Percentiles rank a stretch among this genome's conserved stretches.
Evolutionary conservation across 495 filamentous ascomycete species (phyloP).

Genomic region (Podospora australis): DNA sequence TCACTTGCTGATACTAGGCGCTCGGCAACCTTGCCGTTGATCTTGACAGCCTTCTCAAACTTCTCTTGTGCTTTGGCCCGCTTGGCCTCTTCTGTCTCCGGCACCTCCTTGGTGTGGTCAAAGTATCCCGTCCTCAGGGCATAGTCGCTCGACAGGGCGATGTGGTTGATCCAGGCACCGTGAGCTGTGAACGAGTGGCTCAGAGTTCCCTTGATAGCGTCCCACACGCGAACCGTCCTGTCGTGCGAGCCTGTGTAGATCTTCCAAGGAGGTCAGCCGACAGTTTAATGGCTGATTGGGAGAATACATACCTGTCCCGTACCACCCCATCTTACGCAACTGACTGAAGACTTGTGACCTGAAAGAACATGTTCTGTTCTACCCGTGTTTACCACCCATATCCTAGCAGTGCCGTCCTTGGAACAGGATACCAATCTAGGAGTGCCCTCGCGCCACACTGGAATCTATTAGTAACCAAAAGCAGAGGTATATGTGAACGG

Average conservation of each 20-base stretch:
- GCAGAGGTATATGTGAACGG: neutral
- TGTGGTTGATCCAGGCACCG: conserved; percentile 93
- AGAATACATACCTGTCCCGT: conserved; percentile 45
- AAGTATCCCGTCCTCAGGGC: conserved; percentile 83
- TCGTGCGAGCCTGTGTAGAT: conserved; percentile 69
- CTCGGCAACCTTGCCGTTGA: conserved; percentile 73
- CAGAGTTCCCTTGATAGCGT: conserved; percentile 68
- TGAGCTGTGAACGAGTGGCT: conserved; percentile 74
- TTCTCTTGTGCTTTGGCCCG: conserved; percentile 68
- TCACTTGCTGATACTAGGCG: conserved; percentile 69
- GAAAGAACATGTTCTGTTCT: conserved; percentile 74
- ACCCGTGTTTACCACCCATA: conserved; percentile 79
- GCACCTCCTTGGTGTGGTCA: conserved; percentile 67
- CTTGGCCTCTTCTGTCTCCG: conserved; percentile 62
- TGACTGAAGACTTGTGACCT: conserved; percentile 82
- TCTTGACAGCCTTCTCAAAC: conserved; percentile 82
- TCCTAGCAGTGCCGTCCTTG: conserved; percentile 81
- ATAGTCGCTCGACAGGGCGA: conserved; percentile 89
- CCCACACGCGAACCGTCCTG: conserved; percentile 90
- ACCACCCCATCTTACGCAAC: conserved; percentile 93
- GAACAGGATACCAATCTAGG: conserved; percentile 80
- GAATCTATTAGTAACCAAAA: neutral
- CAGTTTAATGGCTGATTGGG: neutral
- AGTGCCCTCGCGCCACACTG: conserved; percentile 60
- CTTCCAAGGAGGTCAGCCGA: neutral